These are phyloP conservation scores for Mycena sp. DNA, from an alignment of 1,284 basidiomycete species.

Conservation along the genomic window DNA sequence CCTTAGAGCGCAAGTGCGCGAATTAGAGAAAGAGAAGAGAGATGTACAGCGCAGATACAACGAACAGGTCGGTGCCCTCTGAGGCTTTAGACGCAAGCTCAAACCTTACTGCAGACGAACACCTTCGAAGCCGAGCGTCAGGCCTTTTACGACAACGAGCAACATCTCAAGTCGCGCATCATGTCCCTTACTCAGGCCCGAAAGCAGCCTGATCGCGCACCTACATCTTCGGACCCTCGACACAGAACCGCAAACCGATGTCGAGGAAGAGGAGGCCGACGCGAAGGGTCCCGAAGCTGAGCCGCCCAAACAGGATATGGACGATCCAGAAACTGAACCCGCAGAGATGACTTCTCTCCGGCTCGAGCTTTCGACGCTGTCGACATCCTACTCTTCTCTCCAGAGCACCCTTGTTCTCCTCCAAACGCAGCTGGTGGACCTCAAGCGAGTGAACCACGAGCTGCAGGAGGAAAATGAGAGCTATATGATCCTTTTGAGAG, in stretches of 20 bases:
- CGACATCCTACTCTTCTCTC: slow-evolving; percentile 80
- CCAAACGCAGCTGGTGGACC: slow-evolving; percentile 78
- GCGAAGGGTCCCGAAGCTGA: slow-evolving; percentile 26
- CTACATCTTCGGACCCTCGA: slow-evolving; percentile 39
- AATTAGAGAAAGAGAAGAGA: slow-evolving; percentile 84
- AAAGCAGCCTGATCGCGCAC: slow-evolving; percentile 51
- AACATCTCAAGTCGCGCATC: slow-evolving; percentile 87
- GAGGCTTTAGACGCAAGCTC: slow-evolving; percentile 7
- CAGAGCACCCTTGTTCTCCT: slow-evolving; percentile 81
- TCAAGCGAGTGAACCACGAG: slow-evolving; percentile 83
- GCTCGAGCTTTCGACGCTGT: slow-evolving; percentile 82
- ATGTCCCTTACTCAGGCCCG: slow-evolving; percentile 77
- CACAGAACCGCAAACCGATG: slow-evolving; percentile 45
- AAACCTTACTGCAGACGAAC: slow-evolving; percentile 58
- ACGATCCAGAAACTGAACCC: slow-evolving; percentile 75
- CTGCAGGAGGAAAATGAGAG: slow-evolving; percentile 94
- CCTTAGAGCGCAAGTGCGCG: slow-evolving; percentile 77
- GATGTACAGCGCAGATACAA: slow-evolving; percentile 82
- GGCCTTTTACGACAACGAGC: slow-evolving; percentile 87
- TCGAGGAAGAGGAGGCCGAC: slow-evolving; percentile 47
- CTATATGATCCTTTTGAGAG: slow-evolving; percentile 90
- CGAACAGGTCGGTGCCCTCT: slow-evolving; percentile 67
- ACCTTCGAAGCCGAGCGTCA: slow-evolving; percentile 88
- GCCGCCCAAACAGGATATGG: slow-evolving; percentile 51
- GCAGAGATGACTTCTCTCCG: slow-evolving; percentile 85